These are phyloP conservation scores for Thelonectria discophora DNA, from an alignment of 2,329 filamentous ascomycete species.

Conservation along the genomic window DNA sequence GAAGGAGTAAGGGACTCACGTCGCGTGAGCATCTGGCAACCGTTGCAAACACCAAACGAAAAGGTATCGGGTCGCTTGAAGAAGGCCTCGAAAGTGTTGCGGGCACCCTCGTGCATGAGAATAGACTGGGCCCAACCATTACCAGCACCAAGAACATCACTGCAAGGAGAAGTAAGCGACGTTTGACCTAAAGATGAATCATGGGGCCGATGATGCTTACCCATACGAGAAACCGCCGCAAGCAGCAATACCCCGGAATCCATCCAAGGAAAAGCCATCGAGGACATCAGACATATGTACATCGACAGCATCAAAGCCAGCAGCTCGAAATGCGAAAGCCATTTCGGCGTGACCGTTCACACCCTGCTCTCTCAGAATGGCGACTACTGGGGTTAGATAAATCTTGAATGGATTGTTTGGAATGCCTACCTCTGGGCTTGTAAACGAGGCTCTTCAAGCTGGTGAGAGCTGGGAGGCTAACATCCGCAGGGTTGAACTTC, in stretches of 20 bases:
- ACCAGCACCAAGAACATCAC: conserved; percentile 83
- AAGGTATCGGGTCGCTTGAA: conserved; percentile 92
- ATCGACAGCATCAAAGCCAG: conserved; percentile 91
- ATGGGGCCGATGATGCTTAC: conserved; percentile 22
- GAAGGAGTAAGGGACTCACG: conserved; percentile 26
- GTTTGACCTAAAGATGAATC: not conserved
- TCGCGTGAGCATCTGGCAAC: conserved; percentile 92
- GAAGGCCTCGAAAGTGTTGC: conserved; percentile 82
- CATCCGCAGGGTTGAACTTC: conserved; percentile 81
- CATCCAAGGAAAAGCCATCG: conserved; percentile 78
- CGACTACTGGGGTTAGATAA: conserved; percentile 76
- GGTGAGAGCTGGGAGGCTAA: conserved; percentile 68
- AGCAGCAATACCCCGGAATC: conserved; percentile 89
- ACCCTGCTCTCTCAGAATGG: conserved; percentile 93
- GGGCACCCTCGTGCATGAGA: conserved; percentile 79
- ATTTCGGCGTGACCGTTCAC: conserved; percentile 97
- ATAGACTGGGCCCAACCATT: conserved; percentile 97
- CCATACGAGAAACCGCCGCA: conserved; percentile 97
- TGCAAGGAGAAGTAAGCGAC: conserved; percentile 21
- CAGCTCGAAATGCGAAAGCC: conserved; percentile 92
- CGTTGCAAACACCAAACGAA: conserved; percentile 93
- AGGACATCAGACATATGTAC: conserved; percentile 97
- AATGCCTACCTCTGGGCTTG: conserved; percentile 57
- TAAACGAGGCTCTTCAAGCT: conserved; percentile 61
- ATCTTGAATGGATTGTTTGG: conserved; percentile 13